Evolutionary conservation across 2,329 filamentous ascomycete species (phyloP).

Genomic region (Cercospora beticola): DNA sequence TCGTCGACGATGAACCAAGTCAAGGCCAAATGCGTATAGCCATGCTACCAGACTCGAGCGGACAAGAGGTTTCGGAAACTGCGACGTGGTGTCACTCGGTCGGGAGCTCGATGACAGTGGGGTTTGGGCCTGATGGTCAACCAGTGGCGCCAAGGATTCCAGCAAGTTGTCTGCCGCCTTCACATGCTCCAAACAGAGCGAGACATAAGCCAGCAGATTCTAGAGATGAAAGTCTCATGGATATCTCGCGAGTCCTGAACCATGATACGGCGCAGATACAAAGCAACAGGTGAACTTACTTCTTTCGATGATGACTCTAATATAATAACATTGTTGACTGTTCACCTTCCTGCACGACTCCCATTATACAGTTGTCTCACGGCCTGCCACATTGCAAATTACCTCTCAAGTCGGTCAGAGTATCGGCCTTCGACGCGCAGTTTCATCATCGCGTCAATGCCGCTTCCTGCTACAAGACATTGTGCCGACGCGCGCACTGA

Average conservation of each 20-base stretch:
- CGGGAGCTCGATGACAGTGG: not conserved
- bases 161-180: not conserved
- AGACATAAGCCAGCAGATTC: not conserved
- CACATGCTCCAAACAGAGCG: not conserved
- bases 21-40: not conserved
- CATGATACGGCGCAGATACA: not conserved
- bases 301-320: not conserved
- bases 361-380: not conserved
- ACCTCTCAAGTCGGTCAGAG: not conserved
- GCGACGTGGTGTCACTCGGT: not conserved
- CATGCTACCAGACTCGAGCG: not conserved
- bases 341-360: not conserved
- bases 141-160: not conserved
- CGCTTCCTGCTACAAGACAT: not conserved
- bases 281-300: not conserved
- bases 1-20: conserved; percentile 23
- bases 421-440: too few relatives aligned
- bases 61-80: not conserved
- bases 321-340: not conserved
- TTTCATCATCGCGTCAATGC: not conserved
- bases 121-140: not conserved
- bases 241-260: not conserved
- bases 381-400: not conserved
- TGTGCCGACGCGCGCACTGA: not conserved
- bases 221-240: not conserved